Conservation (phyloP, 2,329 filamentous ascomycete species). For the Exophiala sp. region DNA sequence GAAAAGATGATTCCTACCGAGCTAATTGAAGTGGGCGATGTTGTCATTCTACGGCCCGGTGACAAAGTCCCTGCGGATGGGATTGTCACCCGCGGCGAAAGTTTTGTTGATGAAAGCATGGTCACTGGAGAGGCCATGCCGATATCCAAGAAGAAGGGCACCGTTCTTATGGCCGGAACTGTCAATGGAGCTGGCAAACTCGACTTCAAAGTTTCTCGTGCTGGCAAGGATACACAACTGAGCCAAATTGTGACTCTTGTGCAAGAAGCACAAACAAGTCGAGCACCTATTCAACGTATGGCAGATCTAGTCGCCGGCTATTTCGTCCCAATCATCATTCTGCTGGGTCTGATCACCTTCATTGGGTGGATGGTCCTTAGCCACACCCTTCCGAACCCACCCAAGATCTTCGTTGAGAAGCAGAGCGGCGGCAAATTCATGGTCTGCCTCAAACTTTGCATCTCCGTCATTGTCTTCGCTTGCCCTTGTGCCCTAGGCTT, state of each 20-base stretch:
- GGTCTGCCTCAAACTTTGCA: slow-evolving; percentile 96
- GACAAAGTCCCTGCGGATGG: slow-evolving; percentile 97
- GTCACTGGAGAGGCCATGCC: slow-evolving; percentile 97
- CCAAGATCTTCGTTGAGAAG: slow-evolving; percentile 76
- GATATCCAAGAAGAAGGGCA: slow-evolving; percentile 80
- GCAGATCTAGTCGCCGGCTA: slow-evolving; percentile 89
- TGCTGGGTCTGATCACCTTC: slow-evolving; percentile 81
- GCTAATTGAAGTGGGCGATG: slow-evolving; percentile 86
- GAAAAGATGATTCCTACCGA: slow-evolving; percentile 89
- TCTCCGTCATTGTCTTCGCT: slow-evolving; percentile 96
- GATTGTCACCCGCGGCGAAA: slow-evolving; percentile 79
- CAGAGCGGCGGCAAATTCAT: slow-evolving; percentile 87
- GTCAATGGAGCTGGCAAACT: slow-evolving; percentile 91
- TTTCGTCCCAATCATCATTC: slow-evolving; percentile 86
- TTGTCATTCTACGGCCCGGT: slow-evolving; percentile 87
- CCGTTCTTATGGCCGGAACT: slow-evolving; percentile 81
- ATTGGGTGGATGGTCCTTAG: slow-evolving; percentile 91
- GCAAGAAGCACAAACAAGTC: slow-evolving; percentile 90
- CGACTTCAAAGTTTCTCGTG: slow-evolving; percentile 87
- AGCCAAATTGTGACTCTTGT: slow-evolving; percentile 99
- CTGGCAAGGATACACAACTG: slow-evolving; percentile 91
- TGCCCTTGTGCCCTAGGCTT: slow-evolving; percentile 96
- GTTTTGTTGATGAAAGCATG: slow-evolving; percentile 96
- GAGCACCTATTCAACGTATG: slow-evolving; percentile 89
- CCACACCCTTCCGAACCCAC: slow-evolving; percentile 78